Percentiles rank a stretch among this genome's conserved stretches.
Evolutionary conservation across 2,329 filamentous ascomycete species (phyloP).

Genomic region (Penicillium vulpinum): DNA sequence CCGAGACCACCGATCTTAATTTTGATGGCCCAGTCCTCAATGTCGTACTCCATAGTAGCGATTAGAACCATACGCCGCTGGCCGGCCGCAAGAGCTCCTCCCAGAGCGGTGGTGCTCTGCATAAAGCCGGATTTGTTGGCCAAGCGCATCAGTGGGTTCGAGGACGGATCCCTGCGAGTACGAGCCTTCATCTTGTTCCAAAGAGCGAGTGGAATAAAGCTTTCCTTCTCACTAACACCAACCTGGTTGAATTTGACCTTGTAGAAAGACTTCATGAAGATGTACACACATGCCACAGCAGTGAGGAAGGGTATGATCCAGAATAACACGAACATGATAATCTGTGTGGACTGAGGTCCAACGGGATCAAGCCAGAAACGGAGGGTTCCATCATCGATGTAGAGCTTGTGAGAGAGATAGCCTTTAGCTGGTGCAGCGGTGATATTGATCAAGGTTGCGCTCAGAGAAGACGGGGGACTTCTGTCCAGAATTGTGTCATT

Average conservation of each 20-base stretch:
- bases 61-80: slow-evolving; percentile 60
- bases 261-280: slow-evolving; percentile 64
- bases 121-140: slow-evolving; percentile 40
- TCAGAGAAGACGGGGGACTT: slow-evolving; percentile 59
- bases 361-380: slow-evolving; percentile 54
- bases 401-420: slow-evolving; percentile 56
- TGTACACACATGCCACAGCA: slow-evolving; percentile 53
- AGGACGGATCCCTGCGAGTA: slow-evolving; percentile 25
- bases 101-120: slow-evolving; percentile 37
- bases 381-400: slow-evolving; percentile 57
- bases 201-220: slow-evolving; percentile 39
- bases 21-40: slow-evolving; percentile 69
- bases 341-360: slow-evolving; percentile 55
- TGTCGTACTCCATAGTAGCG: slow-evolving; percentile 71
- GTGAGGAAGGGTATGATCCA: slow-evolving; percentile 54
- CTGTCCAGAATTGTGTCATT: slow-evolving; percentile 61
- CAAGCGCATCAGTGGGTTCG: slow-evolving; percentile 38
- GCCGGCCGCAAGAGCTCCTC: slow-evolving; percentile 24
- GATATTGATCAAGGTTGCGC: slow-evolving; percentile 59
- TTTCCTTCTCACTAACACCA: slow-evolving; percentile 54
- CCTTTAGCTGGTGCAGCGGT: slow-evolving; percentile 56
- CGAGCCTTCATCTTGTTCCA: slow-evolving; percentile 39
- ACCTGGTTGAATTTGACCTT: slow-evolving; percentile 63
- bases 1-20: slow-evolving; percentile 71
- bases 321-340: slow-evolving; percentile 57